Base-by-base conservation (phyloP, 164 flowering plant species). In the Chloranthus sessilifolius region DNA sequence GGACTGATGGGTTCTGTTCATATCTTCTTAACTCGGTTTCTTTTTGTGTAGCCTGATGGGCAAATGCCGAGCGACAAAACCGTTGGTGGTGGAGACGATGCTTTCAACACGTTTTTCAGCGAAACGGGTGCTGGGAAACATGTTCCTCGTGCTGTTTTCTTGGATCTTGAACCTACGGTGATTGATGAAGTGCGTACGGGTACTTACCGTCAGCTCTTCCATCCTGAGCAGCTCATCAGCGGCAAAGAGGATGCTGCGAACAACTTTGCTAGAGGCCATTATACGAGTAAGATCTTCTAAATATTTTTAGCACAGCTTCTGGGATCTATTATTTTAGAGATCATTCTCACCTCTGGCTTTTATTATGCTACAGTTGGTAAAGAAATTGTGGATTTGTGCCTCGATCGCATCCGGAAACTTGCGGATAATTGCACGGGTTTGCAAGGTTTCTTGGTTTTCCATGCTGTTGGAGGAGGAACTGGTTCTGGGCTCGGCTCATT, bases 401-500 rank as follows among this genome's bases (percentile, higher is more conserved):
- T 79, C 1, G 88, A 81, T 44, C 65, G 87, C 28, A 76, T 80
- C 38, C 56, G 87, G 43, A 80, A 80, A 74, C 71, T 81, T 6
- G 87, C 88, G 0, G 88, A 82, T 51, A 79, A 77, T 65, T 82
- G 88, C 49, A 79, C 88, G 12, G 88, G 85, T 20, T 74, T 82
- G 3, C 88, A 82, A 47, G 88, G 88, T 7, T 82, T 82, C 54
- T 53, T 82, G 49, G 88, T 81, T 1, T 81, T 81, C 66, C 72
- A 81, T 51, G 83, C 88, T 21, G 83, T 80, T 22, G 88, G 88
- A 31, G 88, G 88, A 16, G 88, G 88, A 7, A 81, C 88, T 25
- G 88, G 88, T 3, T 82, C 88, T 25, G 85, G 88, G 3, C 74
- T 82, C 24, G 88, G 88, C 0, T 79, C 88, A 47, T 64, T 82